Conservation (phyloP, 129 eudicot species). For the Solidago caesia region DNA sequence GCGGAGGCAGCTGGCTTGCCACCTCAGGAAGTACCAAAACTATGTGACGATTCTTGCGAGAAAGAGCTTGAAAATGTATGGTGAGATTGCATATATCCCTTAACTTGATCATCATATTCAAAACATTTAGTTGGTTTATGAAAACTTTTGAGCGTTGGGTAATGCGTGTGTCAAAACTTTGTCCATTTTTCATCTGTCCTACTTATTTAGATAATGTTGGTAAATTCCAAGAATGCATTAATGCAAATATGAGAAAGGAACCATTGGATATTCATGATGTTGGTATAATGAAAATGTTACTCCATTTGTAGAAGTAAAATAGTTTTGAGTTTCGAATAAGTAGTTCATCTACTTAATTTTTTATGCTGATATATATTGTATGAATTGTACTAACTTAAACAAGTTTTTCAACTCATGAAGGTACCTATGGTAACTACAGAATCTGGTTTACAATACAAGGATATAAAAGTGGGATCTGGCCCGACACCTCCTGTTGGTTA, state of each 20-base stretch:
- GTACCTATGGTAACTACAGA: conserved; percentile 94
- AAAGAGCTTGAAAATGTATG: conserved; percentile 99
- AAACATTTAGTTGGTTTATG: background rate
- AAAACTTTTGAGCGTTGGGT: background rate
- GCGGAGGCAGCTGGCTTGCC: conserved; percentile 87
- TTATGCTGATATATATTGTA: background rate
- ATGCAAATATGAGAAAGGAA: background rate
- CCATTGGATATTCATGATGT: conserved; percentile 4
- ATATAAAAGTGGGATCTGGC: conserved; percentile 82
- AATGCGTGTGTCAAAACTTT: background rate
- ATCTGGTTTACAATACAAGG: conserved; percentile 97
- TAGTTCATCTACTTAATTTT: conserved; percentile 1
- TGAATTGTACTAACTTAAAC: conserved; percentile 12
- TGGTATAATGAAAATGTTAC: conserved; percentile 7
- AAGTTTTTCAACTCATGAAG: conserved; percentile 40
- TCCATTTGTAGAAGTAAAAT: background rate
- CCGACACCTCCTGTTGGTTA: conserved; percentile 97
- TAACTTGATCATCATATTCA: conserved; percentile 22
- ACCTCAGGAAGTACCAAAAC: conserved; percentile 74
- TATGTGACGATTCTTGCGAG: conserved; percentile 77
- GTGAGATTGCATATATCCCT: conserved; percentile 77
- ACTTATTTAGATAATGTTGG: background rate
- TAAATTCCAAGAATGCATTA: conserved; percentile 10
- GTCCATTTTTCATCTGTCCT: background rate
- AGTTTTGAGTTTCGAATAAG: conserved; percentile 9